Percentiles rank a stretch among this genome's conserved stretches.
phyloP scores from a whole-genome alignment of 2,329 filamentous ascomycete genomes.

The Tolypocladium inflatum region DNA sequence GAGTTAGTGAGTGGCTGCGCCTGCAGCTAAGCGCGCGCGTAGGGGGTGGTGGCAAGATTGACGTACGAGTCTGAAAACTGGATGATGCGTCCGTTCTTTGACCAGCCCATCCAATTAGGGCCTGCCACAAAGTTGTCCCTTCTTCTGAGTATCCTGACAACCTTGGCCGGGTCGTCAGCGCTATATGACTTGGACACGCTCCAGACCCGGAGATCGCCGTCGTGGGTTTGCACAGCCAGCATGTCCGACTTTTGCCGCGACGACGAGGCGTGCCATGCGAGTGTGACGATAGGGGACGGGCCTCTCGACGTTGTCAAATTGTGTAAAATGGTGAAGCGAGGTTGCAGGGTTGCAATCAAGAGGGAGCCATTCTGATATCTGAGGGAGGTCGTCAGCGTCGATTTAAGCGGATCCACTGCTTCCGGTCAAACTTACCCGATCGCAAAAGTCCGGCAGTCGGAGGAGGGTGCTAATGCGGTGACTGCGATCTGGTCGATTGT shows the following conservation, averaged over 20 bases:
- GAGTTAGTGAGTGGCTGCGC: slow-evolving; percentile 21
- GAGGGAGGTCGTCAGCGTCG: slow-evolving; percentile 6
- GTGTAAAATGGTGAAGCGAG: slow-evolving; percentile 88
- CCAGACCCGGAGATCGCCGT: slow-evolving; percentile 92
- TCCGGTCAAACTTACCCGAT: slow-evolving; percentile 60
- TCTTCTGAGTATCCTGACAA: slow-evolving; percentile 78
- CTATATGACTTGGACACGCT: slow-evolving; percentile 78
- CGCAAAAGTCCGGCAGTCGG: slow-evolving; percentile 89
- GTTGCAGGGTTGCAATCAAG: slow-evolving; percentile 78
- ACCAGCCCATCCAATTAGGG: slow-evolving; percentile 96
- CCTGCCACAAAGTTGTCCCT: slow-evolving; percentile 64
- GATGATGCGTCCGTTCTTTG: slow-evolving; percentile 92
- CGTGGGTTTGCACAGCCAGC: slow-evolving; percentile 84
- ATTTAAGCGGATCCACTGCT: not conserved
- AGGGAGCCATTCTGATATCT: slow-evolving; percentile 95
- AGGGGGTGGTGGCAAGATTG: slow-evolving; percentile 11
- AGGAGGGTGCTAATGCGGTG: slow-evolving; percentile 80
- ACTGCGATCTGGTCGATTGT: slow-evolving; percentile 90
- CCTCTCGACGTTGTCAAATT: slow-evolving; percentile 76
- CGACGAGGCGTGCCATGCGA: slow-evolving; percentile 95
- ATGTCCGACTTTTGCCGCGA: slow-evolving; percentile 96
- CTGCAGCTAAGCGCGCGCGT: slow-evolving; percentile 37
- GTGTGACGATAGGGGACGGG: slow-evolving; percentile 76
- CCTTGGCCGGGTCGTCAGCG: slow-evolving; percentile 67
- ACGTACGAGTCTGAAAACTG: slow-evolving; percentile 86